Evolutionary conservation across 371 early-diverging fungal genomes (phyloP), one percentile per base, ranked within the genome.

Genomic region (Mucor piriformis): DNA sequence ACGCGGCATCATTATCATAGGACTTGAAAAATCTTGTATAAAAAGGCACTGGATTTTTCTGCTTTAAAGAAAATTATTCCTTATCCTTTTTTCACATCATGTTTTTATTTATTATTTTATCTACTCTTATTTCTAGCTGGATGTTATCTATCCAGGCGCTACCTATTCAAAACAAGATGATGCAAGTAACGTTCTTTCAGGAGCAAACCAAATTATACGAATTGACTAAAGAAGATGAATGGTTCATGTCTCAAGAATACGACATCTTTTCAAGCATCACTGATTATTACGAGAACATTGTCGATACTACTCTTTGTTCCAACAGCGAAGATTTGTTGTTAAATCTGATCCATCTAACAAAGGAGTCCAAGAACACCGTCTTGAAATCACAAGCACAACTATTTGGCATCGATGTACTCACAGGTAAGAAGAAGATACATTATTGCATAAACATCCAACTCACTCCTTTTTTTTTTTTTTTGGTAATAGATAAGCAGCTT

Each of bases 251-350:
- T 2, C 49, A 50, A 54, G 64, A 58, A 38, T 48, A 58, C 25
- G 50, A 43, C 12, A 21, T 49, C 8, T 64, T 59, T 16, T 15
- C 33, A 0, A 54, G 21, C 25, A 25, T 53, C 1, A 27, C 62
- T 16, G 58, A 62, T 16, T 54, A 69, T 44, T 77, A 73, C 29
- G 63, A 69, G 51, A 67, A 72, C 6, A 24, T 72, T 18, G 67
- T 72, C 0, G 77, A 77, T 37, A 50, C 64, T 20, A 61, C 69
- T 10, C 48, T 77, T 16, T 71, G 66, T 47, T 46, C 69, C 1
- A 63, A 73, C 34, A 66, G 72, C 46, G 77, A 77, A 57, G 63
- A 67, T 5, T 38, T 73, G 5, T 48, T 77, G 8, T 38, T 73
- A 7, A 54, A 57, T 33, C 37, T 76, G 15, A 64, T 67, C n/a